A percentile compares a stretch with the other conserved stretches of the same genome.
phyloP scores from a whole-genome alignment of 106 monocot genomes.

The Dioscorea zingiberensis region DNA sequence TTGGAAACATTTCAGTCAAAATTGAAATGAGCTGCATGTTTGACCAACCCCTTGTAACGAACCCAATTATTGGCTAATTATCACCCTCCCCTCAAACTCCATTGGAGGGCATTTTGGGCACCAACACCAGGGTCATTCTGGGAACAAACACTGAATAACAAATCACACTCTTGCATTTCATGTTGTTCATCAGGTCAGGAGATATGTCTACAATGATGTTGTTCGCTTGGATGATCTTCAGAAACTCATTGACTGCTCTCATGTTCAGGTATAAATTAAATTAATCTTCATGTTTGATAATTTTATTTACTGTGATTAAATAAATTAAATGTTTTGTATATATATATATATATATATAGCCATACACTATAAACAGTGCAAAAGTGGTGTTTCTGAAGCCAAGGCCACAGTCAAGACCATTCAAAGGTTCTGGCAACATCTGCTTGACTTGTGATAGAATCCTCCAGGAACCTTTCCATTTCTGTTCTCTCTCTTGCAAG shows the following conservation, averaged over 20 bases:
- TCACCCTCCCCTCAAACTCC: not conserved
- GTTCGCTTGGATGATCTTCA: slow-evolving; percentile 84
- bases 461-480: slow-evolving; percentile 89
- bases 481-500: slow-evolving; percentile 93
- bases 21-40: not conserved
- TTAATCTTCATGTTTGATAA: too few species aligned
- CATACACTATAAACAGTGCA: slow-evolving; percentile 91
- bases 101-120: slow-evolving; percentile 1
- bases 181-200: slow-evolving; percentile 46
- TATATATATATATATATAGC: slow-evolving; percentile 17
- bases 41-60: slow-evolving; percentile 3
- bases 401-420: slow-evolving; percentile 83
- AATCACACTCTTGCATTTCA: too few species aligned
- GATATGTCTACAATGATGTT: slow-evolving; percentile 89
- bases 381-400: slow-evolving; percentile 92
- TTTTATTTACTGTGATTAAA: too few species aligned
- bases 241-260: slow-evolving; percentile 87
- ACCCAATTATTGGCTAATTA: slow-evolving; percentile 7
- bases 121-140: not conserved
- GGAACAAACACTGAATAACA: not conserved
- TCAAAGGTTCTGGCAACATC: slow-evolving; percentile 81
- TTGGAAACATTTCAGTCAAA: slow-evolving; percentile 6
- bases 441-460: slow-evolving; percentile 85
- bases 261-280: slow-evolving; percentile 55
- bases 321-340: not conserved